Percentiles rank a stretch among this genome's conserved stretches.
These are phyloP conservation scores for Globisporangium nunn DNA, from an alignment of 352 stramenopile genomes.

Conservation along the genomic window DNA sequence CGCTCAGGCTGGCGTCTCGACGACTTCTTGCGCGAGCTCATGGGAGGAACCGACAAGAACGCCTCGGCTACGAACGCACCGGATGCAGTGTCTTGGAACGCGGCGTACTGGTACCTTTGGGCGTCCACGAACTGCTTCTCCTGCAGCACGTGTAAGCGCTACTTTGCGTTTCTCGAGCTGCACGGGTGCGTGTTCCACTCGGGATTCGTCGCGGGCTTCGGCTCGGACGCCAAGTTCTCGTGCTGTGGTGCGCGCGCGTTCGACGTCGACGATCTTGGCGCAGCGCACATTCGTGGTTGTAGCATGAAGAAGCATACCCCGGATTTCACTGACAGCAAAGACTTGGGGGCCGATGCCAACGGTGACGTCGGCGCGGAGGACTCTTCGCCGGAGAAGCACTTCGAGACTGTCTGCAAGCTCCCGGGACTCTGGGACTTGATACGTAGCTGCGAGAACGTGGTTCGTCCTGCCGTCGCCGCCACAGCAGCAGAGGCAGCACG, in stretches of 20 bases:
- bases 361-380: background rate
- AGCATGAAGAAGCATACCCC: slow-evolving; percentile 30
- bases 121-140: slow-evolving; percentile 43
- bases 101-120: slow-evolving; percentile 82
- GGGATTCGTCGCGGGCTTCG: slow-evolving; percentile 27
- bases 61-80: background rate
- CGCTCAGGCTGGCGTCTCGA: slow-evolving; percentile 39
- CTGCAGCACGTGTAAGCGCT: slow-evolving; percentile 40
- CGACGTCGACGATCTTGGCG: slow-evolving; percentile 27
- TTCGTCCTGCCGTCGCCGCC: background rate
- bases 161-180: slow-evolving; percentile 35
- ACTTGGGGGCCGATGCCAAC: background rate
- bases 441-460: slow-evolving; percentile 5
- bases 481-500: background rate
- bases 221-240: slow-evolving; percentile 35
- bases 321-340: slow-evolving; percentile 6
- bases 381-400: slow-evolving; percentile 3
- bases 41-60: slow-evolving; percentile 18
- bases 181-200: slow-evolving; percentile 41
- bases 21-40: slow-evolving; percentile 31
- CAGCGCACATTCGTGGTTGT: slow-evolving; percentile 21
- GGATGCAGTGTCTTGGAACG: slow-evolving; percentile 38
- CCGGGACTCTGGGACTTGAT: slow-evolving; percentile 37
- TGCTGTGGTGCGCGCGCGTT: slow-evolving; percentile 47
- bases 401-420: slow-evolving; percentile 19